Evolutionary conservation across 2,329 filamentous ascomycete species (phyloP), one percentile per base, ranked within the genome.

Genomic region (Penicillium expansum): DNA sequence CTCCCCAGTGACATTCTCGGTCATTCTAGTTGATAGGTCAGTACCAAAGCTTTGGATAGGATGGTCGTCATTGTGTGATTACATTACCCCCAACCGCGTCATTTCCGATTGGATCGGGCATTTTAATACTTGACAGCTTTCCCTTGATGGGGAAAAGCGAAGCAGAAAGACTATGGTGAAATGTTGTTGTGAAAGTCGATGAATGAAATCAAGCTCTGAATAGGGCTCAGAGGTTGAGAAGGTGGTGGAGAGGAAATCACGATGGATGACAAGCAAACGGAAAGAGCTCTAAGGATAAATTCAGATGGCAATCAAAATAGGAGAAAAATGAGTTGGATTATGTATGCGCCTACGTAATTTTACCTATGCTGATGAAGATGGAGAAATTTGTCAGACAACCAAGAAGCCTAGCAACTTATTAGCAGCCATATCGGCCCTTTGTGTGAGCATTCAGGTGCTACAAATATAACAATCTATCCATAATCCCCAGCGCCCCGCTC

Each of bases 1-100:
- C 61, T 62, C 61, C 4, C 55, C 62, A 4, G 57, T 59, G 13
- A 61, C n/a, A 44, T 65, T 63, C 8, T 61, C 35, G 24, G 22
- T 62, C 61, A 62, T 63, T 30, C 62, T 65, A 37, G 22, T 10
- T 18, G 6, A 11, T 0, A 32, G 32, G 48, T 58, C 35, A 58
- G 56, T 35, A 24, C 1, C 33, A 18, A 6, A 18, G 10, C n/a
- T 29, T 22, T 16, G 32, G 3, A 29, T 14, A 5, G 18, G 33
- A 4, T n/a, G 4, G 27, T 48, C 20, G 13, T 48, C n/a, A 13
- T 13, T n/a, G 5, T 32, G 4, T 42, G 10, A 35, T 24, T 29
- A 61, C 58, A 29, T 55, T 60, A 58, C 55, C 49, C 8, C 49
- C 55, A 32, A 56, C 51, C 14, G 42, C 43, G 32, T 60, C 49